Evolutionary conservation across 2,329 filamentous ascomycete genomes (phyloP).

Genomic region (Ceratocystis harringtonii): DNA sequence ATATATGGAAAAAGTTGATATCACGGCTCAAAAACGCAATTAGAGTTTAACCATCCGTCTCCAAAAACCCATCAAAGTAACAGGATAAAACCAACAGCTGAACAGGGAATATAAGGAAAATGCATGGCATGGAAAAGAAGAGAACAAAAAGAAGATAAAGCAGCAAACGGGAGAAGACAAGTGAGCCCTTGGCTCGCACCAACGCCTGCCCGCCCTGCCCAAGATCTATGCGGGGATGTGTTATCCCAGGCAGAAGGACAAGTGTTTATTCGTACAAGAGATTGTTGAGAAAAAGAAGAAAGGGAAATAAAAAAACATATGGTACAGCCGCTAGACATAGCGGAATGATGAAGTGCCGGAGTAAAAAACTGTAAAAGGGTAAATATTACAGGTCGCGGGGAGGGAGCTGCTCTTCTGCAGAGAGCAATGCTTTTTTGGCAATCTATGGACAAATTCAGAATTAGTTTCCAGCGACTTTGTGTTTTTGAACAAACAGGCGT

Average conservation of each 20-base stretch:
- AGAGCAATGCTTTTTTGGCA: constrained; percentile 17
- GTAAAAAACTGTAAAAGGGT: not conserved
- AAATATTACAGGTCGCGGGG: constrained; percentile 16
- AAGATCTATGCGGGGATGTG: not conserved
- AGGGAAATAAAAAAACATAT: constrained; percentile 24
- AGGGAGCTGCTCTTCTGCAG: constrained; percentile 13
- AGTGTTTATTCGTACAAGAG: constrained; percentile 16
- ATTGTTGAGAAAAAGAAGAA: constrained; percentile 5
- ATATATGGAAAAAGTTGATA: constrained; percentile 6
- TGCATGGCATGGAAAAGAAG: constrained; percentile 9
- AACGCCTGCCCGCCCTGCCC: not conserved
- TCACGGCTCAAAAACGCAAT: constrained; percentile 11
- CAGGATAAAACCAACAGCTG: constrained; percentile 5
- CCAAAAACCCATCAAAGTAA: constrained; percentile 6
- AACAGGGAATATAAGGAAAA: constrained; percentile 11
- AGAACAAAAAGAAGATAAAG: not conserved
- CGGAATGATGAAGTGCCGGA: constrained; percentile 2
- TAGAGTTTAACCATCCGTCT: constrained; percentile 12
- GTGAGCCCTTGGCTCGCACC: constrained; percentile 4
- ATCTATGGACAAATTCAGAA: constrained; percentile 17
- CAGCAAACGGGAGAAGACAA: constrained; percentile 2
- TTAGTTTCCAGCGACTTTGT: not conserved
- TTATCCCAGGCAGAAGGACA: not conserved
- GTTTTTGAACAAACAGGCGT: not conserved
- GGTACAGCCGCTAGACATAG: constrained; percentile 14